phyloP scores from a whole-genome alignment of 2,329 filamentous ascomycete species.

The Ceratocystis diversiconidia region DNA sequence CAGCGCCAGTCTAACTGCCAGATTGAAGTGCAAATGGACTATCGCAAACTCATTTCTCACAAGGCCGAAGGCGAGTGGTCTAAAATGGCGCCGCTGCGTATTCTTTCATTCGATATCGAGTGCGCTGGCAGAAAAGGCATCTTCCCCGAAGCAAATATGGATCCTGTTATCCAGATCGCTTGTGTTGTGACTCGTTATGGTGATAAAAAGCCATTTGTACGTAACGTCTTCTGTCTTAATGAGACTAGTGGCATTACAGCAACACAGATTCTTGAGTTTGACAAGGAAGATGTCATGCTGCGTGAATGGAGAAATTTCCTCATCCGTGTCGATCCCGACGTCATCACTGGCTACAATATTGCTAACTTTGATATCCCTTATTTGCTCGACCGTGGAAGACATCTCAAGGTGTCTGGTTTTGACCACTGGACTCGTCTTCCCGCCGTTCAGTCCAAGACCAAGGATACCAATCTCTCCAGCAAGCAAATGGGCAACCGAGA shows the following conservation, averaged over 20 bases:
- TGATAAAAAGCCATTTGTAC: constrained; percentile 87
- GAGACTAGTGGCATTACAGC: constrained; percentile 88
- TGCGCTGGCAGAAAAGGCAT: constrained; percentile 95
- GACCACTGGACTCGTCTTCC: constrained; percentile 77
- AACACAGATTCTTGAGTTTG: constrained; percentile 76
- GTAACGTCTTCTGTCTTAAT: constrained; percentile 92
- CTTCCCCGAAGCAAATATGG: constrained; percentile 81
- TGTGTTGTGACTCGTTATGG: constrained; percentile 91
- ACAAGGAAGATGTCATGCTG: constrained; percentile 78
- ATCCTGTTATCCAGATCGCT: constrained; percentile 95
- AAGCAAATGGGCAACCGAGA: constrained; percentile 98
- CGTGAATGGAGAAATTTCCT: constrained; percentile 83
- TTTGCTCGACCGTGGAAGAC: constrained; percentile 70
- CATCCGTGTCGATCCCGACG: constrained; percentile 80
- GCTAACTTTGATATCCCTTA: constrained; percentile 98
- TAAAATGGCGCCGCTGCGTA: constrained; percentile 88
- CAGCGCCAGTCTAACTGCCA: constrained; percentile 83
- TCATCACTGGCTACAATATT: constrained; percentile 98
- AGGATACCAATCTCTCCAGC: constrained; percentile 78
- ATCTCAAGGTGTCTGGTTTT: constrained; percentile 67
- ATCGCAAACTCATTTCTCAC: constrained; percentile 72
- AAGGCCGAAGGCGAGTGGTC: constrained; percentile 87
- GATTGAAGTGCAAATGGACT: constrained; percentile 79
- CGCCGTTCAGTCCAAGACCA: constrained; percentile 54
- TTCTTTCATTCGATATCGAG: constrained; percentile 96